phyloP scores from a whole-genome alignment of 805 yeast species.

The Candida awuae region DNA sequence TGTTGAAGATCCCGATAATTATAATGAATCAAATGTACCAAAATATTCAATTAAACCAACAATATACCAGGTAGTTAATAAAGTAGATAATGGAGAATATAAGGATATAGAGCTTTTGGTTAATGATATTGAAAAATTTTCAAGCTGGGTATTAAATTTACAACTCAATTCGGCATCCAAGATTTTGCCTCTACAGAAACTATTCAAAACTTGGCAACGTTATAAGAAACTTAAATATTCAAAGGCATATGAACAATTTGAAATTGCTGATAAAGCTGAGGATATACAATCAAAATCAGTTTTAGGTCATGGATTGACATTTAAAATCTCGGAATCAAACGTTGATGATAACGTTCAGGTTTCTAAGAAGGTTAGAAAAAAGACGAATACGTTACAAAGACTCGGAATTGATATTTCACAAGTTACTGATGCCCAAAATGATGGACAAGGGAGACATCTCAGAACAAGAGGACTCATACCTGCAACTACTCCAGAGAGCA shows the following conservation, averaged over 20 bases:
- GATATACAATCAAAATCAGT: background rate
- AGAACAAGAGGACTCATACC: background rate
- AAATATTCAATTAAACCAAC: slow-evolving; percentile 12
- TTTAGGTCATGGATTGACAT: background rate
- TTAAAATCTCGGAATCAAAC: background rate
- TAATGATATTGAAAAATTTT: slow-evolving; percentile 27
- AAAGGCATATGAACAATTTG: slow-evolving; percentile 4
- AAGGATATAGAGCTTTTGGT: slow-evolving; percentile 22
- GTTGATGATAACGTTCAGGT: background rate
- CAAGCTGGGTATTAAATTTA: slow-evolving; percentile 12
- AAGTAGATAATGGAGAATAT: slow-evolving; percentile 25
- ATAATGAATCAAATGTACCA: slow-evolving; percentile 3
- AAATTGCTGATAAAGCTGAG: background rate
- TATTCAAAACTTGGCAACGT: slow-evolving; percentile 8
- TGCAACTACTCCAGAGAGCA: background rate
- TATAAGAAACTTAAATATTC: slow-evolving; percentile 8
- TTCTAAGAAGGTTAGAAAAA: background rate
- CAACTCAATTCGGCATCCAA: slow-evolving; percentile 1
- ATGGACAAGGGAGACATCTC: background rate
- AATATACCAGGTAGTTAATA: slow-evolving; percentile 23
- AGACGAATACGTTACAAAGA: slow-evolving; percentile 1
- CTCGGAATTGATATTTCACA: slow-evolving; percentile 8
- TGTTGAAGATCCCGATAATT: background rate
- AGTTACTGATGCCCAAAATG: too few relatives aligned
- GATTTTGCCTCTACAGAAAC: slow-evolving; percentile 2